phyloP scores from a whole-genome alignment of 441 rosid genomes.

The Bocquillonia castaneifolia region DNA sequence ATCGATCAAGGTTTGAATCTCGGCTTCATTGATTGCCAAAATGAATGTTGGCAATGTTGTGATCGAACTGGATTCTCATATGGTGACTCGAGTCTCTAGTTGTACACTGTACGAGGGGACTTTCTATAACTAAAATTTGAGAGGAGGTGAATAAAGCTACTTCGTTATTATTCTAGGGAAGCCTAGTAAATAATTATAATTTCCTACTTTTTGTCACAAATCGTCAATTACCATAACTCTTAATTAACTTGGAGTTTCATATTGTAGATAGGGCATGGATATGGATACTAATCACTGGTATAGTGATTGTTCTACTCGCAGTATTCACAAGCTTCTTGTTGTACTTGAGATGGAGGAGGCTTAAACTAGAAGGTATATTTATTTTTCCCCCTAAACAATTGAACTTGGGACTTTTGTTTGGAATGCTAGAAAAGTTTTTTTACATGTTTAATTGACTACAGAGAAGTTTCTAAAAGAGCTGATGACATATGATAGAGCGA shows the following conservation, averaged over 20 bases:
- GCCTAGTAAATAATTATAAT: background rate
- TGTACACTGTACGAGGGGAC: background rate
- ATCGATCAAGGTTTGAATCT: background rate
- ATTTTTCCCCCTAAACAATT: background rate
- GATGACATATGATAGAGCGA: background rate
- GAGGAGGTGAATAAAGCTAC: background rate
- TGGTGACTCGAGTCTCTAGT: no score
- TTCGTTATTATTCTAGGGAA: slow-evolving; percentile 7
- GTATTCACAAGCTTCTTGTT: background rate
- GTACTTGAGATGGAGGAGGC: slow-evolving; percentile 19
- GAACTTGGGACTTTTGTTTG: background rate
- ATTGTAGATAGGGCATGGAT: slow-evolving; percentile 6
- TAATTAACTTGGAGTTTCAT: background rate
- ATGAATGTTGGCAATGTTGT: slow-evolving; percentile 11
- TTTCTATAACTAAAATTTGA: background rate
- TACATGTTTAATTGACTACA: background rate
- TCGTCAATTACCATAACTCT: background rate
- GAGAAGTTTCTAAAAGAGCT: slow-evolving; percentile 18
- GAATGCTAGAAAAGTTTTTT: background rate
- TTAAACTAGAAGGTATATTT: slow-evolving; percentile 11
- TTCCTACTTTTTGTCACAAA: background rate
- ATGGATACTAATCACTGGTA: background rate
- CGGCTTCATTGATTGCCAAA: slow-evolving; percentile 11
- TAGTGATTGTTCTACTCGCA: background rate
- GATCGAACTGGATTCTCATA: background rate